A percentile compares a stretch with the other conserved stretches of the same genome.
Evolutionary conservation across 345 rosid genomes (phyloP).

Genomic region (Atalantia buxifolia): DNA sequence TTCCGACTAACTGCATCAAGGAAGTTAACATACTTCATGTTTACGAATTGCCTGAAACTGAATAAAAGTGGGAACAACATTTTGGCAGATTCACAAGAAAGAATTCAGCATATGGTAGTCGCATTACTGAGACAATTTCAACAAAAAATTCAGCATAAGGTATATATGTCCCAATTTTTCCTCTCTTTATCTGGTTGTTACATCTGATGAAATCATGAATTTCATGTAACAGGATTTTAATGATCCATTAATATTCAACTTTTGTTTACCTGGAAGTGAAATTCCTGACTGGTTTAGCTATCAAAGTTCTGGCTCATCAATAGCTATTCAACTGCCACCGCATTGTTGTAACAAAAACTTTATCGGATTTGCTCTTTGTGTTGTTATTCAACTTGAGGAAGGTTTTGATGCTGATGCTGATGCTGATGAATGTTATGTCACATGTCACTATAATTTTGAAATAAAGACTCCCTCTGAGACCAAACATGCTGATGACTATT

Average conservation of each 20-base stretch:
- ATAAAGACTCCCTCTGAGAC: not conserved
- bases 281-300: conserved; percentile 6
- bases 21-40: not conserved
- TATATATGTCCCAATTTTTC: no score
- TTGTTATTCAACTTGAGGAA: not conserved
- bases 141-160: no score
- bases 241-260: not conserved
- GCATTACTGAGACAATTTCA: no score
- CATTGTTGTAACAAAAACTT: not conserved
- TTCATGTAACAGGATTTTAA: no score
- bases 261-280: conserved; percentile 14
- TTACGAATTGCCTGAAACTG: not conserved
- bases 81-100: no score
- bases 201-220: no score
- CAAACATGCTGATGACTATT: not conserved
- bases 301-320: not conserved
- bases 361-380: not conserved
- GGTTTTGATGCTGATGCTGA: not conserved
- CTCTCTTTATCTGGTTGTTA: no score
- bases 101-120: no score
- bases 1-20: not conserved
- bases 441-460: not conserved
- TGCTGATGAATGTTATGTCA: no score
- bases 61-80: not conserved
- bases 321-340: not conserved